Conservation (phyloP, 495 filamentous ascomycete species). For the Hypoxylon lienhwacheense region DNA sequence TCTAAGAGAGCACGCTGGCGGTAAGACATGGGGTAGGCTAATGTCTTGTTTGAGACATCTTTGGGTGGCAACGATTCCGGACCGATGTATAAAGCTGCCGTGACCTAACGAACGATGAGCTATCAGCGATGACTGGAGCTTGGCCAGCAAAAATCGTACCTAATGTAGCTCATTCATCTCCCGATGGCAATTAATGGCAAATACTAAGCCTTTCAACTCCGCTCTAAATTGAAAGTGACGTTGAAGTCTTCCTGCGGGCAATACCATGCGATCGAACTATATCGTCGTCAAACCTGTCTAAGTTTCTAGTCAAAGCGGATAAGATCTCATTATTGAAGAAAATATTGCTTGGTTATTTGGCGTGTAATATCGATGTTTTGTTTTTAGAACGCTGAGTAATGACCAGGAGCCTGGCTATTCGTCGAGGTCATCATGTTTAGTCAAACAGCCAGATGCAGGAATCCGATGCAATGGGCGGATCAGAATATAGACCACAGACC, state of each 20-base stretch:
- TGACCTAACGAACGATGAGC: conserved; percentile 3
- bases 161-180: conserved; percentile 16
- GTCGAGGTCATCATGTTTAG: conserved; percentile 19
- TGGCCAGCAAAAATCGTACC: conserved; percentile 18
- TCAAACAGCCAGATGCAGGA: conserved; percentile 23
- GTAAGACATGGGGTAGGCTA: background rate
- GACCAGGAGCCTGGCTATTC: conserved; percentile 12
- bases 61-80: conserved; percentile 3
- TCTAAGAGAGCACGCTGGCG: background rate
- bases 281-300: conserved; percentile 6
- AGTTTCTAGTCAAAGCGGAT: conserved; percentile 9
- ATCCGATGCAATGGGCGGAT: background rate
- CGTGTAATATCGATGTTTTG: conserved; percentile 26
- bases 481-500: background rate
- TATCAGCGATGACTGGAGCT: conserved; percentile 14
- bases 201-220: conserved; percentile 16
- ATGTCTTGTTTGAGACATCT: background rate
- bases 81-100: conserved; percentile 1
- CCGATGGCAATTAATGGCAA: conserved; percentile 11
- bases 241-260: conserved; percentile 4
- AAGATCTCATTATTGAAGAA: background rate
- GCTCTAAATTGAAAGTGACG: conserved; percentile 23
- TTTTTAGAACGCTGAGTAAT: conserved; percentile 36
- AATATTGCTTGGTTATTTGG: background rate
- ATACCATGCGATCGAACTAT: conserved; percentile 29